A percentile compares a stretch with the other conserved stretches of the same genome.
Evolutionary conservation across 2,329 filamentous ascomycete species (phyloP).

Genomic region (Hypoxylon sp.): DNA sequence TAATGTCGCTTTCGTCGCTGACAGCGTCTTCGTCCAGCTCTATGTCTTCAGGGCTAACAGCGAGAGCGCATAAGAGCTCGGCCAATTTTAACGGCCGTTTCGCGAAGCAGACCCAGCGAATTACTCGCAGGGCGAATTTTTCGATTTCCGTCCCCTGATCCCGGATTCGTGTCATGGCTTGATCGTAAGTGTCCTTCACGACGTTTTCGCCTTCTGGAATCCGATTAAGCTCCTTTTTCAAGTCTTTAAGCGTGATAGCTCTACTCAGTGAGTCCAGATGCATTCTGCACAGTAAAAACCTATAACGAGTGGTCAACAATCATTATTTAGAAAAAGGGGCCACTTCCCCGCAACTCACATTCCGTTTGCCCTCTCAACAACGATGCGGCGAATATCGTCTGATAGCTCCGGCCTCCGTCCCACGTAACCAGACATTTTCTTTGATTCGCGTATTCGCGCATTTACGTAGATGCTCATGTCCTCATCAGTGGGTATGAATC

Average conservation of each 20-base stretch:
- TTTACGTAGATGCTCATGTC: conserved; percentile 40
- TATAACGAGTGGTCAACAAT: neutral
- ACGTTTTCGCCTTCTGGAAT: conserved; percentile 39
- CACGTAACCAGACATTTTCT: conserved; percentile 32
- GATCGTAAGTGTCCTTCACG: conserved; percentile 39
- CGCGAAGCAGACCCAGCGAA: conserved; percentile 36
- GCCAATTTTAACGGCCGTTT: conserved; percentile 33
- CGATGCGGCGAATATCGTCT: conserved; percentile 28
- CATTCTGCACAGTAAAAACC: conserved; percentile 41
- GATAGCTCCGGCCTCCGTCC: conserved; percentile 25
- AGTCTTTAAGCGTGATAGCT: conserved; percentile 30
- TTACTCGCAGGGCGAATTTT: conserved; percentile 34
- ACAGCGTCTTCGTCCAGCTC: conserved; percentile 39
- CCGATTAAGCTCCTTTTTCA: conserved; percentile 28
- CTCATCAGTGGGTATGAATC: conserved; percentile 32
- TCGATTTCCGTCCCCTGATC: conserved; percentile 32
- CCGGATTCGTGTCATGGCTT: conserved; percentile 37
- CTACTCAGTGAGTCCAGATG: conserved; percentile 37
- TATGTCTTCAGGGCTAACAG: conserved; percentile 26
- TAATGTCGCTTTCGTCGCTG: conserved; percentile 33
- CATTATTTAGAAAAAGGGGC: neutral
- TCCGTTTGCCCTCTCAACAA: conserved; percentile 38
- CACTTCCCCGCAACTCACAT: conserved; percentile 20
- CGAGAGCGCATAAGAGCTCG: conserved; percentile 35
- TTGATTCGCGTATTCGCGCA: conserved; percentile 34